A percentile compares a stretch with the other conserved stretches of the same genome.
Evolutionary conservation across 2,329 filamentous ascomycete genomes (phyloP).

Genomic region (Ilyonectria sp.): DNA sequence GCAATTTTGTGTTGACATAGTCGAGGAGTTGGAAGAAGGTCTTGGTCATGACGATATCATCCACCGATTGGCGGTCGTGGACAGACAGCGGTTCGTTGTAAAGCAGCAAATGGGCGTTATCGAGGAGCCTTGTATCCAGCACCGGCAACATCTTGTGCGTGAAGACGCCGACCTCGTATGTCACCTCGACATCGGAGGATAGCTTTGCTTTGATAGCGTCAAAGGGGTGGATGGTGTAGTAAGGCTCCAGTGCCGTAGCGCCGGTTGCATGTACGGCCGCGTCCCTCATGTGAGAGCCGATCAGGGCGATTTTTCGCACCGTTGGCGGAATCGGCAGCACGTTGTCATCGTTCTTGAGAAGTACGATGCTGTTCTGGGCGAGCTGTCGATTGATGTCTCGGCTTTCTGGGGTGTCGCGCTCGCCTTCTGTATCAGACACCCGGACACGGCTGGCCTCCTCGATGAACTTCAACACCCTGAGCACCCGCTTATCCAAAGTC

Average conservation of each 20-base stretch:
- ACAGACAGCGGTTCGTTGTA: constrained; percentile 2
- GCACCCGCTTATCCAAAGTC: no score
- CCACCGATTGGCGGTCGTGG: constrained; percentile 25
- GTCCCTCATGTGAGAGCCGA: constrained; percentile 67
- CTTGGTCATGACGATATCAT: constrained; percentile 35
- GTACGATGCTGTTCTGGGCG: constrained; percentile 65
- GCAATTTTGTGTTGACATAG: constrained; percentile 38
- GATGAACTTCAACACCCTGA: no score
- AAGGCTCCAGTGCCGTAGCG: constrained; percentile 50
- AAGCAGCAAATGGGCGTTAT: constrained; percentile 18
- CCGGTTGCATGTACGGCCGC: constrained; percentile 51
- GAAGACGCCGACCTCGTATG: constrained; percentile 22
- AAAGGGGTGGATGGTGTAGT: constrained; percentile 42
- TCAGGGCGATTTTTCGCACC: constrained; percentile 63
- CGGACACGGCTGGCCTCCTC: no score
- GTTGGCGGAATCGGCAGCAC: constrained; percentile 64
- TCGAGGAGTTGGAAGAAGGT: constrained; percentile 44
- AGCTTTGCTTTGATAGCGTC: no score
- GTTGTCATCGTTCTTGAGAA: constrained; percentile 74
- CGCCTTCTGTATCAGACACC: no score
- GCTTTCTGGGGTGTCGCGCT: constrained; percentile 1
- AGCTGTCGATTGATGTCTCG: constrained; percentile 13
- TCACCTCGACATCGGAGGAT: no score
- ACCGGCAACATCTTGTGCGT: no score
- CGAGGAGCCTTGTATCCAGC: no score